Percentiles rank a stretch among this genome's conserved stretches.
Evolutionary conservation across 1,284 basidiomycete species (phyloP).

Genomic region (Afroboletus lepidellus): DNA sequence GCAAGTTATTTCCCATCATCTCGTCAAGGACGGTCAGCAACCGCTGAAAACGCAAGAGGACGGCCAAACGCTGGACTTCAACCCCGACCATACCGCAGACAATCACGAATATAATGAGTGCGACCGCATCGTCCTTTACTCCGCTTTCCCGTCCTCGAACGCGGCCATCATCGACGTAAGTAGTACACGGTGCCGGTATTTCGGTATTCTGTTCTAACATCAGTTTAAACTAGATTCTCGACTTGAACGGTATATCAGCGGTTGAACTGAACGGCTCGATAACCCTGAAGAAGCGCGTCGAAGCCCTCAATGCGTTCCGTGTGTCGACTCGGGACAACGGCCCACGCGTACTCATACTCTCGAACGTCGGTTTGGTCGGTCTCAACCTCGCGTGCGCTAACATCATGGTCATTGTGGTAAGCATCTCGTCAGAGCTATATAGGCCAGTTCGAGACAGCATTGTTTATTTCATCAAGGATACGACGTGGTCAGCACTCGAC

Average conservation of each 20-base stretch:
- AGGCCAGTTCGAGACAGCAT: too few relatives aligned
- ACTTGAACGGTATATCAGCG: background rate
- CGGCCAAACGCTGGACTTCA: background rate
- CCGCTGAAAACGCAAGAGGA: background rate
- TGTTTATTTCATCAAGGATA: too few relatives aligned
- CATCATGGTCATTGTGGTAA: constrained; percentile 20
- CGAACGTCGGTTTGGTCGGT: constrained; percentile 14
- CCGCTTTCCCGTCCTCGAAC: constrained; percentile 15
- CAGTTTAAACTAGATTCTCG: background rate
- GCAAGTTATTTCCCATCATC: background rate
- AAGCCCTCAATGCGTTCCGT: background rate
- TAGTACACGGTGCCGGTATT: too few relatives aligned
- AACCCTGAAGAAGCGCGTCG: background rate
- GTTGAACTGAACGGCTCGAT: constrained; percentile 4
- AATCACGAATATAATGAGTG: background rate
- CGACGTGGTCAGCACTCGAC: constrained; percentile 10
- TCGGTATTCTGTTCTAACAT: too few relatives aligned
- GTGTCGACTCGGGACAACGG: background rate
- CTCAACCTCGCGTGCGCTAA: constrained; percentile 25
- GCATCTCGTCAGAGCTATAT: background rate
- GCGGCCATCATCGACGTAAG: constrained; percentile 7
- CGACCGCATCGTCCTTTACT: constrained; percentile 19
- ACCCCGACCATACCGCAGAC: background rate
- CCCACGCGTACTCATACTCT: constrained; percentile 18
- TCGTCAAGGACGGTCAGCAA: background rate